Evolutionary conservation across 2,329 filamentous ascomycete genomes (phyloP).

Genomic region (Verruconis gallopava): DNA sequence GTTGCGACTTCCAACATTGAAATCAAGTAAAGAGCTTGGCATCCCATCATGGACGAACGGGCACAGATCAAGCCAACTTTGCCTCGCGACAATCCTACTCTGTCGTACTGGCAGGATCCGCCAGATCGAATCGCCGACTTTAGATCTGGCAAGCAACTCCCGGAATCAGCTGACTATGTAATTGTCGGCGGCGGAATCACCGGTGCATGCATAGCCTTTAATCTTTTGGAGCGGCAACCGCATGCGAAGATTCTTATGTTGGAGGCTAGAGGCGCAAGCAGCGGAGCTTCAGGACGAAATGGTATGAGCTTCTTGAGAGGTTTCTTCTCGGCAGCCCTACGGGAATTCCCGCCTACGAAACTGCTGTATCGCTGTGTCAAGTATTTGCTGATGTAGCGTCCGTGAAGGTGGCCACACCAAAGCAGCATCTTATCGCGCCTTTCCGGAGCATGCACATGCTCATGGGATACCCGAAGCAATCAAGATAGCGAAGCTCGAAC

Average conservation of each 20-base stretch:
- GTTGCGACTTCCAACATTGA: too few species aligned
- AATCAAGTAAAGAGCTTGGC: too few species aligned
- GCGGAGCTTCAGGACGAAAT: conserved; percentile 60
- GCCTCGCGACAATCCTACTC: conserved; percentile 47
- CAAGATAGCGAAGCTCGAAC: conserved; percentile 28
- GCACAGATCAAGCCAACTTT: conserved; percentile 23
- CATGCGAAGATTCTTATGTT: conserved; percentile 58
- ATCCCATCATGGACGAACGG: conserved; percentile 5
- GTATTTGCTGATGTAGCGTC: too few species aligned
- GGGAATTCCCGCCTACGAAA: background rate
- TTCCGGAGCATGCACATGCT: conserved; percentile 31
- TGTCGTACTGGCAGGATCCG: conserved; percentile 65
- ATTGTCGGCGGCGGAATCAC: conserved; percentile 67
- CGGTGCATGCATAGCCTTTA: conserved; percentile 32
- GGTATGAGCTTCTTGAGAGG: conserved; percentile 9
- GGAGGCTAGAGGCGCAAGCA: conserved; percentile 68
- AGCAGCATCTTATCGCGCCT: conserved; percentile 38
- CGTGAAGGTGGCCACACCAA: conserved; percentile 37
- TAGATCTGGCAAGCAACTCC: conserved; percentile 51
- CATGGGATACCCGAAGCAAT: conserved; percentile 38
- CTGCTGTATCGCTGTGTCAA: background rate
- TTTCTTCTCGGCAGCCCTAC: background rate
- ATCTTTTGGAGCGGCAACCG: conserved; percentile 7
- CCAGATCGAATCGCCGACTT: conserved; percentile 53
- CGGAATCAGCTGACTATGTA: conserved; percentile 51